Percentiles rank a stretch among this genome's conserved stretches.
Evolutionary conservation across 176 grass and related monocot genomes (phyloP).

Genomic region (Canna indica): DNA sequence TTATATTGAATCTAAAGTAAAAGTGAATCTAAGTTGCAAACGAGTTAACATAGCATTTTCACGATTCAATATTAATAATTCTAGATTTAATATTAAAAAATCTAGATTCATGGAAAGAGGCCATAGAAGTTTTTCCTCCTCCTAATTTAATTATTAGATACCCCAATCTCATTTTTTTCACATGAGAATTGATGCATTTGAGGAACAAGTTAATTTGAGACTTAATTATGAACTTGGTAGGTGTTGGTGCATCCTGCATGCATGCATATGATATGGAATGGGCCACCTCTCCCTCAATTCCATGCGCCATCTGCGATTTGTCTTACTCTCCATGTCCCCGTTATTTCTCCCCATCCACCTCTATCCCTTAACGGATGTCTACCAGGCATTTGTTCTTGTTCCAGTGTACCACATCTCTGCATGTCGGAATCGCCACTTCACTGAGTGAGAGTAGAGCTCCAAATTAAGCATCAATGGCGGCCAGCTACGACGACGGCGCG

Average conservation of each 20-base stretch:
- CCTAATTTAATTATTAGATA: not conserved
- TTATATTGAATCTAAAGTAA: too few species aligned
- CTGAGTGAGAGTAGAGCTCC: not conserved
- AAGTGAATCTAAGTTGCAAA: too few species aligned
- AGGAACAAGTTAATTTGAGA: too few species aligned
- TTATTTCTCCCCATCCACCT: not conserved
- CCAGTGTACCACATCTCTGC: not conserved
- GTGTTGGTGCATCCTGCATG: too few species aligned
- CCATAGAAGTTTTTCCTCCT: not conserved
- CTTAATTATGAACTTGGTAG: too few species aligned
- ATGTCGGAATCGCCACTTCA: not conserved
- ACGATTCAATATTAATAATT: too few species aligned
- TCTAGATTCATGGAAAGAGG: too few species aligned
- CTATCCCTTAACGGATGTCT: not conserved
- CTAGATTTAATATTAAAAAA: too few species aligned
- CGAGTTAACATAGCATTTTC: too few species aligned
- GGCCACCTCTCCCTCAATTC: slow-evolving; percentile 30
- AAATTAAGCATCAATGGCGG: not conserved
- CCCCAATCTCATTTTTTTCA: too few species aligned
- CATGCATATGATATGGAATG: too few species aligned
- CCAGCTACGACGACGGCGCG: not conserved
- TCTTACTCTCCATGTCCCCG: not conserved
- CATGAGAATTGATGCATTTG: too few species aligned
- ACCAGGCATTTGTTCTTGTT: not conserved
- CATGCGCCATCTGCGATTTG: slow-evolving; percentile 35